phyloP scores from a whole-genome alignment of 106 monocot genomes.

The Acorus calamus region DNA sequence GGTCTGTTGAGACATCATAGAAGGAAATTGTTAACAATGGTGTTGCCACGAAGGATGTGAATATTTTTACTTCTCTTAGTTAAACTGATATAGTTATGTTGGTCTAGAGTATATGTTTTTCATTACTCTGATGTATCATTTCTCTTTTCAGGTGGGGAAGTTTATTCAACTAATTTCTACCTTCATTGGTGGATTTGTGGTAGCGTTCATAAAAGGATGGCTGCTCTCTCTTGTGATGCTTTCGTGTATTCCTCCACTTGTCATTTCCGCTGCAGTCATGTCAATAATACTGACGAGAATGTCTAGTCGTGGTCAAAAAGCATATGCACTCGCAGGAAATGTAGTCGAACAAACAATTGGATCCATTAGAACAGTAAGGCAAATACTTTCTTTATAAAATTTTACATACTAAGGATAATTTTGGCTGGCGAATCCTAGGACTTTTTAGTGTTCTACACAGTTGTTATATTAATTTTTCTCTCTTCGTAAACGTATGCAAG shows the following conservation, averaged over 20 bases:
- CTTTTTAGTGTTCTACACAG: neutral
- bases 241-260: constrained; percentile 44
- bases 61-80: no score
- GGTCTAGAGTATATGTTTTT: no score
- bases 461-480: neutral
- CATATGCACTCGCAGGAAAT: constrained; percentile 52
- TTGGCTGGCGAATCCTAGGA: no score
- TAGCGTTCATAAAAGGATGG: constrained; percentile 65
- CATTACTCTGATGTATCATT: no score
- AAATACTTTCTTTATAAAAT: no score
- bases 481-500: constrained; percentile 4
- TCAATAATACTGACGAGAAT: constrained; percentile 30
- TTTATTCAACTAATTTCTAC: constrained; percentile 58
- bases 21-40: no score
- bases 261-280: constrained; percentile 33
- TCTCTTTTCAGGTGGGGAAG: constrained; percentile 37
- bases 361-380: constrained; percentile 71
- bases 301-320: constrained; percentile 33
- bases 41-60: no score
- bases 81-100: no score
- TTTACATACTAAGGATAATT: no score
- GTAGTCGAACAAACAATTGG: constrained; percentile 69
- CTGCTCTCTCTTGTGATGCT: constrained; percentile 61
- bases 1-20: no score
- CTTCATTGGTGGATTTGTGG: constrained; percentile 52